phyloP scores from a whole-genome alignment of 2,329 filamentous ascomycete species.

The Colletotrichum sp. region DNA sequence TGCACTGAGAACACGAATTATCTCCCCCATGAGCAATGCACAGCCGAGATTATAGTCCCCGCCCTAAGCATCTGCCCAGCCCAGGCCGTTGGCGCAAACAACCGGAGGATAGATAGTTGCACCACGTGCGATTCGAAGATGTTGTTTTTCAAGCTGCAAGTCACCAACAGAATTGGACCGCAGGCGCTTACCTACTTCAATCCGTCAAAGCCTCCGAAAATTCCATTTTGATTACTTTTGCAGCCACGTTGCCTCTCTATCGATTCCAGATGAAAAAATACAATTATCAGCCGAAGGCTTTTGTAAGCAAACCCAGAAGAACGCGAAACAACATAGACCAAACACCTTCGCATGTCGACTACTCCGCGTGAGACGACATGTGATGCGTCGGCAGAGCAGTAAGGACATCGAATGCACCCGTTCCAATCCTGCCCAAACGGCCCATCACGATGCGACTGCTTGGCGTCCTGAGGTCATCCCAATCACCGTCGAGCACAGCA shows the following conservation, averaged over 20 bases:
- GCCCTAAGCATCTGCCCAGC: background rate
- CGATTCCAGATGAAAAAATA: constrained; percentile 12
- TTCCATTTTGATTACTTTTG: constrained; percentile 11
- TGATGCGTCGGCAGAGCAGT: constrained; percentile 62
- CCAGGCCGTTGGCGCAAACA: background rate
- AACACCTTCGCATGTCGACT: background rate
- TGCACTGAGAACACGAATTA: background rate
- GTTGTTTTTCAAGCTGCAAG: background rate
- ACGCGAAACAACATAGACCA: background rate
- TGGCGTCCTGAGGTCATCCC: constrained; percentile 85
- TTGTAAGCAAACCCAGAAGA: background rate
- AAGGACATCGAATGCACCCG: constrained; percentile 90
- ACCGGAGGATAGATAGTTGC: background rate
- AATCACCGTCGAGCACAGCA: constrained; percentile 87
- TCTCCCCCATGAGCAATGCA: background rate
- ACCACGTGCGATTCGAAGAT: background rate
- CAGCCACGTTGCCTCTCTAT: constrained; percentile 3
- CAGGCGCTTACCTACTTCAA: background rate
- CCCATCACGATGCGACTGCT: constrained; percentile 90
- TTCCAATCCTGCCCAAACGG: constrained; percentile 81
- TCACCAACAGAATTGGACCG: background rate
- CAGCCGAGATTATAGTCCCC: background rate
- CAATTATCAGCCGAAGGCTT: constrained; percentile 3
- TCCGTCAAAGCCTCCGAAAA: background rate
- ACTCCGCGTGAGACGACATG: constrained; percentile 22